These are phyloP conservation scores for Gossypium mustelinum DNA, from an alignment of 345 rosid species.

Conservation along the genomic window DNA sequence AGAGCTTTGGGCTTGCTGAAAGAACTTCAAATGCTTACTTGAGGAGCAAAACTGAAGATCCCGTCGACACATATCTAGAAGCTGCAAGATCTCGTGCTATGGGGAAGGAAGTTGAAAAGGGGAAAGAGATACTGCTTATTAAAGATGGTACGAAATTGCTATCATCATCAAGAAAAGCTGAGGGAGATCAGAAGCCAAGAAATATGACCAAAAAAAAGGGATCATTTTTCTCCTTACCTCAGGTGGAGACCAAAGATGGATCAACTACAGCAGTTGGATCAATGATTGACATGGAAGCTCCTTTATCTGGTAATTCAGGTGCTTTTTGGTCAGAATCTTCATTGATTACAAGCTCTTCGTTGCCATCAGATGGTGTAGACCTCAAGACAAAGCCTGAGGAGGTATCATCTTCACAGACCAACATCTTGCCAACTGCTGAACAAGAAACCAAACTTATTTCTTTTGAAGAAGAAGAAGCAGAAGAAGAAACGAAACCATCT, in stretches of 20 bases:
- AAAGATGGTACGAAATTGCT: neutral
- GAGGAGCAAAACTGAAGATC: neutral
- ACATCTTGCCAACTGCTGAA: neutral
- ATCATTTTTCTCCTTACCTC: neutral
- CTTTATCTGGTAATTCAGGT: neutral
- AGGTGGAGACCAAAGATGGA: neutral
- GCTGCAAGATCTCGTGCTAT: neutral
- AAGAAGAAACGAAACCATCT: neutral
- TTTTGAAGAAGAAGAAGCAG: neutral
- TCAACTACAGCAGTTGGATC: neutral
- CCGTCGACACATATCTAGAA: neutral
- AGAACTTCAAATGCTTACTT: neutral
- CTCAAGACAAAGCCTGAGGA: neutral
- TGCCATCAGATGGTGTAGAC: neutral
- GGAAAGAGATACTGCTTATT: neutral
- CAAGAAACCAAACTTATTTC: neutral
- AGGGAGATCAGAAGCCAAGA: neutral
- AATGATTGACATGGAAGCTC: neutral
- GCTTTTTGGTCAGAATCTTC: neutral
- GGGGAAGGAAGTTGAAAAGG: neutral
- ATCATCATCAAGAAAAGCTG: neutral
- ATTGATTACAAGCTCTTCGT: neutral
- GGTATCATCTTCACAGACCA: conserved; percentile 3
- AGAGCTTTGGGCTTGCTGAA: conserved; percentile 3
- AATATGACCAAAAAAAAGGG: too few relatives aligned